Evolutionary conservation across 306 rosid species (phyloP).

Genomic region (Sechiopsis laciniata): DNA sequence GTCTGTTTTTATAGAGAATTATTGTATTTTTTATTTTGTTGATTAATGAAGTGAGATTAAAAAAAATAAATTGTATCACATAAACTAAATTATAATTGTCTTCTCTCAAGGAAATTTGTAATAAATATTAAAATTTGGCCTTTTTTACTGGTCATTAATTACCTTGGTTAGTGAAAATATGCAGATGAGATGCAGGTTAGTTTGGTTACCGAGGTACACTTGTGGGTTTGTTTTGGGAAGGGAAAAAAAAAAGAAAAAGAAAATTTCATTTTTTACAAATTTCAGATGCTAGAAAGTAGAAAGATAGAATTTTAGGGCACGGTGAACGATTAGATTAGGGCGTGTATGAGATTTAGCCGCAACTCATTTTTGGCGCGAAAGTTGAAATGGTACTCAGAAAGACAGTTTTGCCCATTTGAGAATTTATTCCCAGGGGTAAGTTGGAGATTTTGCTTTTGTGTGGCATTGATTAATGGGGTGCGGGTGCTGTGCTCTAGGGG

Average conservation of each 20-base stretch:
- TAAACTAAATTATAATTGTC: too few relatives aligned
- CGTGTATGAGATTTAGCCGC: background rate
- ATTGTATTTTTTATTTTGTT: too few relatives aligned
- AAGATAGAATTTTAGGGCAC: background rate
- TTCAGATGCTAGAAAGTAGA: too few relatives aligned
- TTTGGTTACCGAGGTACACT: slow-evolving; percentile 57
- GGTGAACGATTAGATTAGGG: background rate
- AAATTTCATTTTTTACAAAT: too few relatives aligned
- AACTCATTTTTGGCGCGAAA: background rate
- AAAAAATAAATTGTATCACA: too few relatives aligned
- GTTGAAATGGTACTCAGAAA: background rate
- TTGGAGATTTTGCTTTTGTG: background rate
- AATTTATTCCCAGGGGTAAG: background rate
- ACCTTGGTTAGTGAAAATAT: background rate
- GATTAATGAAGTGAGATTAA: too few relatives aligned
- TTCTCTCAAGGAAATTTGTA: too few relatives aligned
- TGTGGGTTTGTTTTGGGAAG: slow-evolving; percentile 89
- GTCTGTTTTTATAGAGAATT: too few relatives aligned
- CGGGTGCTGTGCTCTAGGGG: too few relatives aligned
- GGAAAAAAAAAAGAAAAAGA: background rate
- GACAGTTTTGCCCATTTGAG: background rate
- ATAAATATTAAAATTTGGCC: too few relatives aligned
- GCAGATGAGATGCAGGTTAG: slow-evolving; percentile 31
- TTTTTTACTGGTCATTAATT: too few relatives aligned
- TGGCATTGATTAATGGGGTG: slow-evolving; percentile 7